Base-by-base conservation (phyloP, 768 basidiomycete species). In the Krasilnikovozyma curviuscula region DNA sequence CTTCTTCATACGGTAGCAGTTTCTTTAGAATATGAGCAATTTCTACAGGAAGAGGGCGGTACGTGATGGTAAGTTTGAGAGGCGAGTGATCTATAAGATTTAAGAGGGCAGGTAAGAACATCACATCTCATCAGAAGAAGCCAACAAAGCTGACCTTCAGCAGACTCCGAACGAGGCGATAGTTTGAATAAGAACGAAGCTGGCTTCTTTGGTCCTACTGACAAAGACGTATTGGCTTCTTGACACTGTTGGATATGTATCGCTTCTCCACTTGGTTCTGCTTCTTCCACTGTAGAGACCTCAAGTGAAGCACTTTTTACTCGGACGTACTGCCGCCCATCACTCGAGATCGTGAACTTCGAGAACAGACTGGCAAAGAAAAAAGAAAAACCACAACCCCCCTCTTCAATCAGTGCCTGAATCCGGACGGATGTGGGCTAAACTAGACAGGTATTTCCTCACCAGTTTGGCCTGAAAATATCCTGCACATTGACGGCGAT, bases 401-500 rank as follows among this genome's bases (percentile, higher is more conserved):
- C n/a, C n/a, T n/a, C n/a, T n/a, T n/a, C n/a, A n/a, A n/a, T n/a
- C n/a, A n/a, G n/a, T n/a, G n/a, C n/a, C n/a, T n/a, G n/a, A n/a
- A n/a, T n/a, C n/a, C n/a, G n/a, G n/a, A n/a, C n/a, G n/a, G n/a
- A n/a, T n/a, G n/a, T n/a, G n/a, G n/a, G n/a, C n/a, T n/a, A n/a
- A n/a, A n/a, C n/a, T n/a, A n/a, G n/a, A n/a, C n/a, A n/a, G n/a
- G n/a, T n/a, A n/a, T n/a, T n/a, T n/a, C n/a, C 70, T 37, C 31
- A 86, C 91, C 76, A 78, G 48, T 75, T 69, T 24, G 80, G 79
- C 19, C 91, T 76, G 69, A 97, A 95, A 64, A 85, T 89, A 61
- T 98, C 93, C 64, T 95, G 83, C 0, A 97, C 91, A 49, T 89
- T 93, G 49, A 95, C 82, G 3, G 81, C 75, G 37, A 98, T 69